Evolutionary conservation across 2,329 filamentous ascomycete species (phyloP).

Genomic region (Sporothrix schenckii): DNA sequence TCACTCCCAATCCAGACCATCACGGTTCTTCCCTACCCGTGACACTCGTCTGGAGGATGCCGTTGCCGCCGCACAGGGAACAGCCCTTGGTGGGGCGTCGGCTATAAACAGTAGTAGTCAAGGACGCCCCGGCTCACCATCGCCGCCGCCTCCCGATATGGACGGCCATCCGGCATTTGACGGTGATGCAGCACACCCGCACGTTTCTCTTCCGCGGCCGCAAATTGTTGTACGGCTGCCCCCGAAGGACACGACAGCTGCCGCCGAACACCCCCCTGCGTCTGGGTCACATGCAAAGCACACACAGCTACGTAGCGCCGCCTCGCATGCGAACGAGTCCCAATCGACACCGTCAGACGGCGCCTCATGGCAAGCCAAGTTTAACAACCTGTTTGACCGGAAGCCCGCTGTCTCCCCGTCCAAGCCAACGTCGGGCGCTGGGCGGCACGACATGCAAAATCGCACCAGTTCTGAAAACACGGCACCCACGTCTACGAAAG

Average conservation of each 20-base stretch:
- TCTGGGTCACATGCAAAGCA: background rate
- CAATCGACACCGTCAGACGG: conserved; percentile 30
- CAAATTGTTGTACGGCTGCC: conserved; percentile 81
- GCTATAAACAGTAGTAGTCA: background rate
- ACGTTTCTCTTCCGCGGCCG: conserved; percentile 69
- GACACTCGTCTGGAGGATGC: conserved; percentile 52
- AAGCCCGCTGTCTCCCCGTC: conserved; percentile 58
- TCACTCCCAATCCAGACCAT: conserved; percentile 53
- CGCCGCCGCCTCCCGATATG: conserved; percentile 72
- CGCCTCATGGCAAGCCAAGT: conserved; percentile 69
- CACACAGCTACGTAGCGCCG: background rate
- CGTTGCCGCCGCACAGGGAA: conserved; percentile 26
- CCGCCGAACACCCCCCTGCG: background rate
- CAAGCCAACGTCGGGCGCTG: conserved; percentile 55
- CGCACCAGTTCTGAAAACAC: background rate
- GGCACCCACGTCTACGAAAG: background rate
- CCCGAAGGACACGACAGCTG: conserved; percentile 50
- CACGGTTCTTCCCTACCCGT: conserved; percentile 64
- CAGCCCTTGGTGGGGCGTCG: background rate
- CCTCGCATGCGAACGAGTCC: conserved; percentile 12
- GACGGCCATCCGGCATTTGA: conserved; percentile 73
- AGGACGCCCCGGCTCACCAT: conserved; percentile 59
- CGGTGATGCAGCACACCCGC: conserved; percentile 65
- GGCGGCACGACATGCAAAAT: background rate
- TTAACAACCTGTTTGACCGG: conserved; percentile 75